Evolutionary conservation across 2,329 filamentous ascomycete genomes (phyloP), one percentile per base, ranked within the genome.

Genomic region (Sarocladiaceae sp.): DNA sequence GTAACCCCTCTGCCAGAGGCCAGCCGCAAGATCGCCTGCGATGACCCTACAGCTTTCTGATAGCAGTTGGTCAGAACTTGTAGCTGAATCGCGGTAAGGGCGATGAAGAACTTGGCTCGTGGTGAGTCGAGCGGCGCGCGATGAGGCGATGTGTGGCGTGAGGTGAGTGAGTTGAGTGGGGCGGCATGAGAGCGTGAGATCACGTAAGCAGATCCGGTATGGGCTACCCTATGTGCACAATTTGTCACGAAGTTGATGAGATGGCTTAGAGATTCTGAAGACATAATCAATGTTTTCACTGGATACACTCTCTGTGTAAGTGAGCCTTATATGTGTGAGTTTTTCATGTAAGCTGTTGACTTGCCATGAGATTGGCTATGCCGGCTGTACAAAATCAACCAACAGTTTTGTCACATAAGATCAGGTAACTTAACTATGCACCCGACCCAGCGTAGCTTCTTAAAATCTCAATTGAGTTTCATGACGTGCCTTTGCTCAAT

Each of bases 111-210:
- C n/a, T n/a, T n/a, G n/a, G n/a, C n/a, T n/a, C n/a, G n/a, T n/a
- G n/a, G n/a, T n/a, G n/a, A n/a, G n/a, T n/a, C 33, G 44, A 48
- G 44, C 13, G 25, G 44, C 44, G 26, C 25, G 26, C 44, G 28
- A 44, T 44, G 40, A 44, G 40, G 40, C 40, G 44, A 48, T 48
- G 44, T 48, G 40, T 40, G 40, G 40, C 40, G 40, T 44, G 40
- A 44, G 40, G 44, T 48, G 44, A 48, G 44, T 48, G 26, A 48
- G 44, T 25, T 50, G 46, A 50, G 46, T 22, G 31, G 35, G 31
- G 28, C 28, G 36, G 36, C 13, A 20, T 23, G 23, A n/a, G 18
- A n/a, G 10, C n/a, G 31, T 10, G 31, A n/a, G 31, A 10, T 10
- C 31, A 10, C n/a, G n/a, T n/a, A 10, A 33, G 10, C 31, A 33